Conservation (phyloP, 345 rosid species). For the Linum tenue region DNA sequence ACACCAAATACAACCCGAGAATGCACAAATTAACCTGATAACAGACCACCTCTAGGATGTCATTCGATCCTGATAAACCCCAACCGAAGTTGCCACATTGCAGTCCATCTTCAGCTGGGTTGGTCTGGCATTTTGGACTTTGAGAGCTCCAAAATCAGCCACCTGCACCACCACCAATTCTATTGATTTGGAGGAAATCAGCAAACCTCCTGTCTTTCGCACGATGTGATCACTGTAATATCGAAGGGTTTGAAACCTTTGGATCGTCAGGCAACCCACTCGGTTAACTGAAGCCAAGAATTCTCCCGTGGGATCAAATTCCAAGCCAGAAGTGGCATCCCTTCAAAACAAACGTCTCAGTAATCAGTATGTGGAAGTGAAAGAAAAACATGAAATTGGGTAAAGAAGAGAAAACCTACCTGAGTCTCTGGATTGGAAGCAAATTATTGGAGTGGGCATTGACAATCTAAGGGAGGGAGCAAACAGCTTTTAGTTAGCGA, state of each 20-base stretch:
- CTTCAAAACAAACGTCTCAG: slow-evolving; percentile 22
- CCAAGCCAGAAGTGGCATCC: slow-evolving; percentile 53
- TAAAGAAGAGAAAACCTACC: too few relatives aligned
- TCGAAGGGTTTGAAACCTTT: slow-evolving; percentile 74
- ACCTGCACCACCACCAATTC: slow-evolving; percentile 89
- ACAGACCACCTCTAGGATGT: too few relatives aligned
- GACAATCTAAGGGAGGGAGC: too few relatives aligned
- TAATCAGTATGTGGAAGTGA: too few relatives aligned
- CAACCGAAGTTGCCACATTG: too few relatives aligned
- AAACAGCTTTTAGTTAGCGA: too few relatives aligned
- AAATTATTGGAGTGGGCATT: too few relatives aligned
- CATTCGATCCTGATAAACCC: not conserved
- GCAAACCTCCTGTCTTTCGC: not conserved
- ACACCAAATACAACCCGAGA: not conserved
- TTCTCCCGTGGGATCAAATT: slow-evolving; percentile 81
- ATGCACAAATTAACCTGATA: not conserved
- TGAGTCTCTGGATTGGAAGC: too few relatives aligned
- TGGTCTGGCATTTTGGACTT: slow-evolving; percentile 88
- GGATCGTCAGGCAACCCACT: slow-evolving; percentile 75
- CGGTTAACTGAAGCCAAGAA: slow-evolving; percentile 69
- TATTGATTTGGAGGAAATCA: too few relatives aligned
- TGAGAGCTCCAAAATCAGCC: slow-evolving; percentile 50
- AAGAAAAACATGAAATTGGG: too few relatives aligned
- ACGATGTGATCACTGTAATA: slow-evolving; percentile 32
- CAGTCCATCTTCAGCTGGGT: too few relatives aligned